phyloP scores from a whole-genome alignment of 305 asterid species.

The Andrographis paniculata region DNA sequence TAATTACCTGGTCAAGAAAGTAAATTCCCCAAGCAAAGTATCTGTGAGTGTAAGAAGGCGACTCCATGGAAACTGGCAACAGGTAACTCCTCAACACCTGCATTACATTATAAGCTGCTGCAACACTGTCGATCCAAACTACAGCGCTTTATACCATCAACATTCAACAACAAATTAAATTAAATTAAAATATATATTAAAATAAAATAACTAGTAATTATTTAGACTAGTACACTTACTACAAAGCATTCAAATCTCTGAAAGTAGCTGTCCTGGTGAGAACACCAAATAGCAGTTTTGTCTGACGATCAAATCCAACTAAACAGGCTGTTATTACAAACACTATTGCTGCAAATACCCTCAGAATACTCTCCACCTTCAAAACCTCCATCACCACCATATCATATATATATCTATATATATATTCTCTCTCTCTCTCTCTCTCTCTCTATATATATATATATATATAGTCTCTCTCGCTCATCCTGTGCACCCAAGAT shows the following conservation, averaged over 20 bases:
- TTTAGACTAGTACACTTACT: conserved; percentile 21
- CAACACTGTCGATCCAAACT: conserved; percentile 47
- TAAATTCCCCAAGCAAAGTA: conserved; percentile 30
- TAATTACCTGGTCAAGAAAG: conserved; percentile 33
- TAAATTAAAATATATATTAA: not conserved
- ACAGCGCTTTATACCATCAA: conserved; percentile 20
- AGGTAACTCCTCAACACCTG: conserved; percentile 32
- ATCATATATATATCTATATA: not conserved
- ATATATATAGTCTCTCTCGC: not conserved
- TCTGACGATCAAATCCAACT: conserved; percentile 40
- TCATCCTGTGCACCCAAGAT: too few relatives aligned
- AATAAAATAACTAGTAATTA: not conserved
- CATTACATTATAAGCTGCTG: conserved; percentile 42
- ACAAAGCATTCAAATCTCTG: conserved; percentile 34
- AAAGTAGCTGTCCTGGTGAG: conserved; percentile 33
- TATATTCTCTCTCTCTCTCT: too few relatives aligned
- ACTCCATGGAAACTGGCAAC: conserved; percentile 15
- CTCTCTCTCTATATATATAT: not conserved
- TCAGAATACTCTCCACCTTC: conserved; percentile 23
- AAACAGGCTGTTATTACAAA: conserved; percentile 33
- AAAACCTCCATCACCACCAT: not conserved
- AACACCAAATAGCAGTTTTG: conserved; percentile 33
- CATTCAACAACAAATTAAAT: not conserved
- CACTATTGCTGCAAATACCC: conserved; percentile 23
- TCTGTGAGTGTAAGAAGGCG: conserved; percentile 12